Conservation (phyloP, 169 alveolate species). For the Theileria sp. region DNA sequence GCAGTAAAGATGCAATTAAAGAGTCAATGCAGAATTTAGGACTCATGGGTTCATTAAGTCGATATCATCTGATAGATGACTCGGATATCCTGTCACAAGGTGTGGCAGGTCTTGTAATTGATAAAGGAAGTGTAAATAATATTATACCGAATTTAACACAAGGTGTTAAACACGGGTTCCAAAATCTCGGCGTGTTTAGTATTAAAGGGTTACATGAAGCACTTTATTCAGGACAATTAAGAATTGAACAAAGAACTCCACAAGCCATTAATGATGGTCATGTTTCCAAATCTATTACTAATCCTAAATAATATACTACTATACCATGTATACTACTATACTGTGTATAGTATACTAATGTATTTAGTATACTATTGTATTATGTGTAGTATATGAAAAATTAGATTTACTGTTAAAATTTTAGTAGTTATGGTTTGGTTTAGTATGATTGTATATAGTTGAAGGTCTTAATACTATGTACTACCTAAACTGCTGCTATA, state of each 20-base stretch:
- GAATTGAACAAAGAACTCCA: conserved; percentile 65
- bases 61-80: conserved; percentile 71
- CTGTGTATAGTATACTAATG: neutral
- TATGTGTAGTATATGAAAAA: neutral
- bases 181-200: conserved; percentile 58
- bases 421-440: no score
- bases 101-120: conserved; percentile 84
- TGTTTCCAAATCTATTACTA: conserved; percentile 25
- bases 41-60: conserved; percentile 37
- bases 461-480: no score
- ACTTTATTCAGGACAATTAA: conserved; percentile 61
- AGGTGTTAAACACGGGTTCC: conserved; percentile 78
- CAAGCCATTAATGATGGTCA: conserved; percentile 42
- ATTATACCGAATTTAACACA: conserved; percentile 81
- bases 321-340: no score
- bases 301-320: conserved; percentile 1
- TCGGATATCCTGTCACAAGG: conserved; percentile 82
- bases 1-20: conserved; percentile 83
- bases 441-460: no score
- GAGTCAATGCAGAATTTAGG: conserved; percentile 33
- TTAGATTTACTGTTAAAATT: no score
- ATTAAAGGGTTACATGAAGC: conserved; percentile 63
- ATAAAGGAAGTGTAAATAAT: conserved; percentile 82
- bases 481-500: no score
- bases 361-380: neutral